phyloP scores from a whole-genome alignment of 2,329 filamentous ascomycete genomes.

The Microascus cirrosus region DNA sequence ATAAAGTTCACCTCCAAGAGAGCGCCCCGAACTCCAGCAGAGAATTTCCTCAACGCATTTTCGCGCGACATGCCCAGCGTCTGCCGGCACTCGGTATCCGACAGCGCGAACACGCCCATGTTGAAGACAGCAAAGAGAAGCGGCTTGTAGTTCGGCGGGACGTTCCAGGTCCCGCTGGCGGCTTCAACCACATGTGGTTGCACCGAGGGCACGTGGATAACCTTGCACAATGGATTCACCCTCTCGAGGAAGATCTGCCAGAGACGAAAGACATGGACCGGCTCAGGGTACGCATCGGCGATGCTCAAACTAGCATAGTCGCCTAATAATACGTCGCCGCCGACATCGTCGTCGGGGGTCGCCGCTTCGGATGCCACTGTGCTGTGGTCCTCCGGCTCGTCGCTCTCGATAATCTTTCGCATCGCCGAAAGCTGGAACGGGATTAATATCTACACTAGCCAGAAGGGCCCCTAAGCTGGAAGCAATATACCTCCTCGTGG shows the following conservation, averaged over 20 bases:
- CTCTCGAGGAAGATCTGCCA: slow-evolving; percentile 69
- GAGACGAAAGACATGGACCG: slow-evolving; percentile 55
- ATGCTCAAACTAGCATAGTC: slow-evolving; percentile 25
- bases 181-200: slow-evolving; percentile 56
- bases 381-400: slow-evolving; percentile 35
- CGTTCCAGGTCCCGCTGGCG: slow-evolving; percentile 38
- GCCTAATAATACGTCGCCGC: slow-evolving; percentile 33
- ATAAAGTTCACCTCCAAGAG: slow-evolving; percentile 45
- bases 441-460: too few species aligned
- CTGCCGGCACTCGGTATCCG: slow-evolving; percentile 41
- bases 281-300: slow-evolving; percentile 50
- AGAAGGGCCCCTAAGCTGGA: not conserved
- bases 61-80: slow-evolving; percentile 37
- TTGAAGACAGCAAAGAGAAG: slow-evolving; percentile 56
- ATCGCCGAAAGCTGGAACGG: slow-evolving; percentile 39
- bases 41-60: slow-evolving; percentile 38
- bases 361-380: slow-evolving; percentile 34
- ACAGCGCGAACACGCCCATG: slow-evolving; percentile 45
- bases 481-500: slow-evolving; percentile 39
- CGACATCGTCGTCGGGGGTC: slow-evolving; percentile 42
- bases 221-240: slow-evolving; percentile 63
- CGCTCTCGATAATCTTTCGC: slow-evolving; percentile 43
- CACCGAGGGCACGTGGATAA: slow-evolving; percentile 60
- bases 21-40: slow-evolving; percentile 36
- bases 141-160: slow-evolving; percentile 49